Evolutionary conservation across 2,329 filamentous ascomycete genomes (phyloP), one percentile per base, ranked within the genome.

Genomic region (Aureobasidium sp.): DNA sequence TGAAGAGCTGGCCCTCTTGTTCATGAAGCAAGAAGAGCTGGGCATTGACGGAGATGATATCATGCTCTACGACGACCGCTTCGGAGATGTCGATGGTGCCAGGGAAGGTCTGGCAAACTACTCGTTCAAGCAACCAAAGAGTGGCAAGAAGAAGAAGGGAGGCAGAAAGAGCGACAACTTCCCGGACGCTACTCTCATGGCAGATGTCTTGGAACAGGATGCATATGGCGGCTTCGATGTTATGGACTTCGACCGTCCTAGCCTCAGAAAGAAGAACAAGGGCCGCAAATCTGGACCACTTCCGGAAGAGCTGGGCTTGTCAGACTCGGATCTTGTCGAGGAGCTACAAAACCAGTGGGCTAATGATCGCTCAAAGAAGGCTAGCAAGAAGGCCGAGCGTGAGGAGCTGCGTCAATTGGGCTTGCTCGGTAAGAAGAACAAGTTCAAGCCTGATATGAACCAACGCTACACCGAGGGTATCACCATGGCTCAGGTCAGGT

Each of bases 171-270:
- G 73, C 27, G 64, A 65, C 45, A 70, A 67, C 41, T 85, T 84
- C 67, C 80, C 81, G 16, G 78, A 79, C 41, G 84, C 83, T 6
- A 77, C 77, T 49, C 76, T 79, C 16, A 79, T 86, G 67, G 83
- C 82, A 3, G 83, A 85, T 69, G 78, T 79, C 0, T 74, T 85
- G 2, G 82, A 85, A n/a, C 73, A 77, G 64, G 81, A 83, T 65
- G 81, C 82, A 61, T 79, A 86, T 61, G 85, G 87, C 63, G 88
- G 85, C 9, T 87, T 96, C 65, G 91, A 96, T 69, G 78, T 95
- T 48, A 93, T 94, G 87, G 90, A 96, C 68, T 90, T 89, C 75
- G 82, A 89, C 16, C 81, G 86, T 30, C 85, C 86, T 1, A 90
- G 85, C 59, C 72, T 91, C 6, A 82, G 80, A 61, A 84, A 81